A percentile compares a stretch with the other conserved stretches of the same genome.
Conservation (phyloP, 2,329 filamentous ascomycete genomes). For the Aspergillus fijiensis region DNA sequence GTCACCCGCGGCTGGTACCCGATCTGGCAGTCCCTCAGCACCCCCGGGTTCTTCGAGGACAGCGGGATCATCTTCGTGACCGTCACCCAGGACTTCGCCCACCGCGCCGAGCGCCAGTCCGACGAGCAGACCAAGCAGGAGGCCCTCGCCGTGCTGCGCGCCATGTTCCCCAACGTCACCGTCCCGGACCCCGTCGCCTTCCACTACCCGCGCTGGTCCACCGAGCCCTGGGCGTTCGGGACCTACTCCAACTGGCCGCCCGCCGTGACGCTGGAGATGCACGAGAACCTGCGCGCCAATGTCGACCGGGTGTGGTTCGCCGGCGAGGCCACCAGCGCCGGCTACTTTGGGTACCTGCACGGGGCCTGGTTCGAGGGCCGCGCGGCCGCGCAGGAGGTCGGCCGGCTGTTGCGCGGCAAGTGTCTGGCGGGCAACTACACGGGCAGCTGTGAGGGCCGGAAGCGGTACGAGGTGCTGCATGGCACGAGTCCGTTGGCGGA, state of each 20-base stretch:
- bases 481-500: constrained; percentile 27
- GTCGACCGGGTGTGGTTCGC: constrained; percentile 63
- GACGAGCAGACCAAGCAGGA: constrained; percentile 59
- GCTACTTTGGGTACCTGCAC: constrained; percentile 67
- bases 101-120: constrained; percentile 58
- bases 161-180: constrained; percentile 61
- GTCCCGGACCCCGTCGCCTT: constrained; percentile 62
- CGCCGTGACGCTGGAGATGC: constrained; percentile 61
- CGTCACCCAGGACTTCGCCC: constrained; percentile 57
- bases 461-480: constrained; percentile 26
- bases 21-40: constrained; percentile 63
- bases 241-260: constrained; percentile 70
- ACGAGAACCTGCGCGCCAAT: constrained; percentile 67
- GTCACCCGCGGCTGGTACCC: constrained; percentile 55
- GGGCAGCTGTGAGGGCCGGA: constrained; percentile 16
- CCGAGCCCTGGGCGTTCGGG: constrained; percentile 54
- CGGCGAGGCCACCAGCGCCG: constrained; percentile 61
- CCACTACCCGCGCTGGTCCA: constrained; percentile 60
- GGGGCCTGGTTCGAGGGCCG: constrained; percentile 60
- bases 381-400: constrained; percentile 34
- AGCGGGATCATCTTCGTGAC: constrained; percentile 67
- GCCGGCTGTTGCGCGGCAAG: constrained; percentile 21
- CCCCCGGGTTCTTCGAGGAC: constrained; percentile 57
- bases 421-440: constrained; percentile 19
- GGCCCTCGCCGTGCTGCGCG: constrained; percentile 56